phyloP scores from a whole-genome alignment of 306 rosid species.

The Rubus parviflorus region DNA sequence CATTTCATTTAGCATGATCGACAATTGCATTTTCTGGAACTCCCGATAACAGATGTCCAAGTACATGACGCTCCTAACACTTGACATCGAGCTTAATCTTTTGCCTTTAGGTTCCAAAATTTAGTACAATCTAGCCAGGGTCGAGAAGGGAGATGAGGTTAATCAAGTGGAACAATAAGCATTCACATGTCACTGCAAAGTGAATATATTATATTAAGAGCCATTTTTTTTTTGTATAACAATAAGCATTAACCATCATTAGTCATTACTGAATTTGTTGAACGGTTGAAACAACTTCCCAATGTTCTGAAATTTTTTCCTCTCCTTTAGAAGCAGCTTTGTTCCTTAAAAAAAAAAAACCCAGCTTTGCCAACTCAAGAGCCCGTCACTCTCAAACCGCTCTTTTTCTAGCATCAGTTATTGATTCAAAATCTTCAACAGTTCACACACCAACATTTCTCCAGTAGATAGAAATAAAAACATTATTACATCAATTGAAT shows the following conservation, averaged over 20 bases:
- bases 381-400: slow-evolving; percentile 72
- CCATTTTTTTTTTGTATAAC: background rate
- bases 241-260: background rate
- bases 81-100: background rate
- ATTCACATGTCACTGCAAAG: background rate
- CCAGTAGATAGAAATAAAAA: slow-evolving; percentile 43
- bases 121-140: background rate
- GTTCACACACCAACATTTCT: slow-evolving; percentile 88
- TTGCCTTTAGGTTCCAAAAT: background rate
- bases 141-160: background rate
- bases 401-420: slow-evolving; percentile 53
- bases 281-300: slow-evolving; percentile 61
- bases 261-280: slow-evolving; percentile 31
- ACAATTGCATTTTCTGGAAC: too few relatives aligned
- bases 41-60: too few relatives aligned
- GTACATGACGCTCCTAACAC: background rate
- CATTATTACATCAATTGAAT: background rate
- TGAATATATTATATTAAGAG: background rate
- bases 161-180: background rate
- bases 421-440: slow-evolving; percentile 84
- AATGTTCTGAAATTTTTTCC: slow-evolving; percentile 56
- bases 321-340: slow-evolving; percentile 81
- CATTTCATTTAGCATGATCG: too few relatives aligned
- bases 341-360: too few relatives aligned
- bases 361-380: slow-evolving; percentile 61